Conservation (phyloP, 208 protist genomes). For the Dictyostelium gargantuum region DNA sequence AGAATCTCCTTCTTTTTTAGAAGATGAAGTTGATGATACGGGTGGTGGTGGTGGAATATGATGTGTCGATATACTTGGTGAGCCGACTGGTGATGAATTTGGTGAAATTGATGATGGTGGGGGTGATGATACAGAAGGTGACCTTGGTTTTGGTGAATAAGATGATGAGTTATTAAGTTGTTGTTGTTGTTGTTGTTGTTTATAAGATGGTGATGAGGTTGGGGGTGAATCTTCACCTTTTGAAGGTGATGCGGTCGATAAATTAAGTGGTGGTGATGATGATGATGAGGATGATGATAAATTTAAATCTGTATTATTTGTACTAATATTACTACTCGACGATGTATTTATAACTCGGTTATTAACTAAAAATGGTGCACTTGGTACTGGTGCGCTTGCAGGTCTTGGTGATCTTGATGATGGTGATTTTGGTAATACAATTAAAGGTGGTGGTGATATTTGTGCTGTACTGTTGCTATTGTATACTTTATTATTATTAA, state of each 20-base stretch:
- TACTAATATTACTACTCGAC: not conserved
- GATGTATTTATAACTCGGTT: not conserved
- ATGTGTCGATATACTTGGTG: not conserved
- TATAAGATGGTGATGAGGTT: constrained; percentile 8
- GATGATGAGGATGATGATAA: not conserved
- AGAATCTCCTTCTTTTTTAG: constrained; percentile 1
- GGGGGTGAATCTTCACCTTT: constrained; percentile 8
- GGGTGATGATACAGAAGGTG: constrained; percentile 26
- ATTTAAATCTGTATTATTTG: not conserved
- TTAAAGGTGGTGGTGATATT: not conserved
- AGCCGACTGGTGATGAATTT: not conserved
- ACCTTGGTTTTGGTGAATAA: not conserved
- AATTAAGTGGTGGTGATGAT: not conserved
- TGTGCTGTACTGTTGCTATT: not conserved
- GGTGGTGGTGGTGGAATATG: not conserved
- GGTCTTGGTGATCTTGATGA: constrained; percentile 12
- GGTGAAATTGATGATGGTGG: not conserved
- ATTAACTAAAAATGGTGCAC: constrained; percentile 40
- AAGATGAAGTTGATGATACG: not conserved
- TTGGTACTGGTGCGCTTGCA: constrained; percentile 29
- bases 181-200: not conserved
- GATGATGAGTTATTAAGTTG: not conserved
- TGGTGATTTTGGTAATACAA: constrained; percentile 55
- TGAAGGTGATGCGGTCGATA: not conserved
- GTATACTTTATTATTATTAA: not conserved